Base-by-base conservation (phyloP, 225 moss, liverwort and hornwort genomes). In the Marchantia polymorpha region DNA sequence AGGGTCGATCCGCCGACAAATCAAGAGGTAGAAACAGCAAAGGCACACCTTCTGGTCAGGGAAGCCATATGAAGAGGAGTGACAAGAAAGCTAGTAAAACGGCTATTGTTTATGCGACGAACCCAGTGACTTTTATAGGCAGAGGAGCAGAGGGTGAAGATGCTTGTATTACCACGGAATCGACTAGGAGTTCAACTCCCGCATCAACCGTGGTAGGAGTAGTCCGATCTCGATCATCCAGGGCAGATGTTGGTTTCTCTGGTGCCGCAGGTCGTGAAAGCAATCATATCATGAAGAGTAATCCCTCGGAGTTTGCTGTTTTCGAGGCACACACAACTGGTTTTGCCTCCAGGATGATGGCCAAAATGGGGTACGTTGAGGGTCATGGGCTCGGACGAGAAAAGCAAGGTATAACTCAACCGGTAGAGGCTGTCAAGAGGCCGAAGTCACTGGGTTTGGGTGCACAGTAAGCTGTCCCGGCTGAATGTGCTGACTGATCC, bases 281-380 rank as follows among this genome's bases (percentile, higher is more conserved):
- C 70, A 73, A 70, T 81, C 69, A 81, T 68, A 55, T 54, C 27
- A 3, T 52, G 0, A 47, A 58, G 30, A 74, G 51, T 20, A 74
- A 3, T 51, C 59, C 52, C 50, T 30, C 48, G 66, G 76, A 76
- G 61, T 92, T 82, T 88, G 97, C 82, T 81, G 19, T 70, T n/a
- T 99, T 99, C 84, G 97, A 99, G 85, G 93, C 91, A 23, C 97
- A 99, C 80, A 94, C 97, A 0, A 90, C 80, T 74, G 97, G 94
- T 23, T 93, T 99, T 87, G 97, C 95, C 19, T 99, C 97, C 4
- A 91, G 89, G 39, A 92, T 99, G 89, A 92, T 99, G 97, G 91
- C 93, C 0, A 95, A 90, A 74, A 99, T 99, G 94, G 95, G 95
- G 64, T 95, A 91, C 72, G 88, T 86, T 47, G 92, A 93, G 85